These are phyloP conservation scores for Pseudogymnoascus sp. DNA, from an alignment of 2,329 filamentous ascomycete genomes.

Conservation along the genomic window DNA sequence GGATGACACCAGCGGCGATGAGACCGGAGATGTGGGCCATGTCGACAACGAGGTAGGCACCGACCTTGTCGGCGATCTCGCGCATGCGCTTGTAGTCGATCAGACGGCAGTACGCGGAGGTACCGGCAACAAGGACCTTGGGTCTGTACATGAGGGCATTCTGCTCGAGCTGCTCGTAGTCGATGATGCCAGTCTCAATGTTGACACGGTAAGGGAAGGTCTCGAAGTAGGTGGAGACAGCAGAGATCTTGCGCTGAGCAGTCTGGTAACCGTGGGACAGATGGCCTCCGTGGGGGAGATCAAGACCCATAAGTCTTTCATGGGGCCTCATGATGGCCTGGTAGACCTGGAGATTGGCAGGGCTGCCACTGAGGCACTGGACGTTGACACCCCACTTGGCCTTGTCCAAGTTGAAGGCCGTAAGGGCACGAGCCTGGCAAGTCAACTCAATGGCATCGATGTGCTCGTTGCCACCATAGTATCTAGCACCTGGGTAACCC, in stretches of 20 bases:
- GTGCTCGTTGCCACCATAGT: constrained; percentile 99
- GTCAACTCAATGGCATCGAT: constrained; percentile 94
- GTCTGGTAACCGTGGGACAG: constrained; percentile 97
- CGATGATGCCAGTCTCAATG: constrained; percentile 87
- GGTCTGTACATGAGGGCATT: constrained; percentile 87
- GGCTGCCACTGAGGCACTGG: constrained; percentile 85
- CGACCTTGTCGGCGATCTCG: constrained; percentile 86
- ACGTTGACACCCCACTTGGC: constrained; percentile 98
- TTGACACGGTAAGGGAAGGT: constrained; percentile 94
- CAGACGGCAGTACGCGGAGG: constrained; percentile 94
- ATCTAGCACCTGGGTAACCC: constrained; percentile 94
- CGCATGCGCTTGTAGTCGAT: constrained; percentile 97
- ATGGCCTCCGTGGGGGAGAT: constrained; percentile 93
- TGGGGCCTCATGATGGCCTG: constrained; percentile 94
- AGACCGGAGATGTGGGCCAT: constrained; percentile 99
- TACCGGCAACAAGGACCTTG: constrained; percentile 93
- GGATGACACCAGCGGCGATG: constrained; percentile 86
- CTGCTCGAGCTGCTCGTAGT: constrained; percentile 90
- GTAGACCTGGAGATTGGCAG: constrained; percentile 97
- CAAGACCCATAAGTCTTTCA: constrained; percentile 94
- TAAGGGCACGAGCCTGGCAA: constrained; percentile 88
- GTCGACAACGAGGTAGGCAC: constrained; percentile 91
- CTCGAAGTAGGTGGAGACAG: constrained; percentile 98
- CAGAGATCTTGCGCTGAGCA: constrained; percentile 91
- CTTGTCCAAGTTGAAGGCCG: constrained; percentile 79